Evolutionary conservation across 2,329 filamentous ascomycete species (phyloP).

Genomic region (Trichophaea hybrida): DNA sequence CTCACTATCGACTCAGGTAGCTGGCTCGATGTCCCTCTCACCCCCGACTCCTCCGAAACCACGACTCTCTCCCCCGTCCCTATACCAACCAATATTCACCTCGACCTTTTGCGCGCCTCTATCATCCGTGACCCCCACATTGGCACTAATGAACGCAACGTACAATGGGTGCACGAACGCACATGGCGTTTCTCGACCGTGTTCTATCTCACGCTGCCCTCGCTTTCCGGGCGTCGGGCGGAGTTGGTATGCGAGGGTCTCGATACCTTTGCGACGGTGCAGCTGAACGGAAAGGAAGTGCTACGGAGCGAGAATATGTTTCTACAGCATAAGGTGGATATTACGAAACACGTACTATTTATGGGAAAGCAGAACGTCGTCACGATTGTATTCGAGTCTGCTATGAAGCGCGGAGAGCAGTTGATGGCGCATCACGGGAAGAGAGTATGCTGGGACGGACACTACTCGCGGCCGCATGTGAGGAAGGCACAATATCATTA

Average conservation of each 20-base stretch:
- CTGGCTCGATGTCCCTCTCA: neutral
- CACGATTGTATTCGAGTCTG: conserved; percentile 50
- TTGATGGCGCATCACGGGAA: conserved; percentile 47
- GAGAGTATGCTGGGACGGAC: conserved; percentile 51
- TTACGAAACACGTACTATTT: conserved; percentile 42
- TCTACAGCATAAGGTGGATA: conserved; percentile 52
- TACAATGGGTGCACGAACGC: conserved; percentile 61
- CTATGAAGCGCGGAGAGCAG: conserved; percentile 47
- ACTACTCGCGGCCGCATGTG: conserved; percentile 38
- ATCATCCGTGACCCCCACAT: conserved; percentile 55
- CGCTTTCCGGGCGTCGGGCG: conserved; percentile 29
- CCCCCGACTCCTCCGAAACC: neutral
- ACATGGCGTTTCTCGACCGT: conserved; percentile 53
- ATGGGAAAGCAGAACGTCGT: conserved; percentile 41
- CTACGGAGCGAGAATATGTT: conserved; percentile 71
- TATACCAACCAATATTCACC: conserved; percentile 50
- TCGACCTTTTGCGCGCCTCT: conserved; percentile 47
- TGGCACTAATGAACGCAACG: conserved; percentile 57
- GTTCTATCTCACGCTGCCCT: conserved; percentile 38
- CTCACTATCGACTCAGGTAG: neutral
- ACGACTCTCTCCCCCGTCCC: neutral
- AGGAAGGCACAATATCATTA: conserved; percentile 54
- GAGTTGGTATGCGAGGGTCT: conserved; percentile 61
- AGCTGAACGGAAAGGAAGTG: conserved; percentile 52
- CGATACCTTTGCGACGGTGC: conserved; percentile 63